phyloP scores from a whole-genome alignment of 148 eudicot genomes.

The Rhododendron henanense region DNA sequence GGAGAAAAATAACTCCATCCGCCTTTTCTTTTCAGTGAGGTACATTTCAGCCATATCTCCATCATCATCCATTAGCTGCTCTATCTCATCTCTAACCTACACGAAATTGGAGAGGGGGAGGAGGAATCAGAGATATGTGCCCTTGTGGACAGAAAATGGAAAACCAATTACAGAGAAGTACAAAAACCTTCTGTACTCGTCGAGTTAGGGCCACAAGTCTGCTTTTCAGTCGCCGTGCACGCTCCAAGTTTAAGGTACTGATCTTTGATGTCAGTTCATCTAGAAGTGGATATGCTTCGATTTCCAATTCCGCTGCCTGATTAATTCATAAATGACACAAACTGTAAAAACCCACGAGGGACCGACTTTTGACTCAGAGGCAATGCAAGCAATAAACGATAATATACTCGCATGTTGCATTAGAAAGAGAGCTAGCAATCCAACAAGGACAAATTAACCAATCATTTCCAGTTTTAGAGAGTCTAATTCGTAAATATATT shows the following conservation, averaged over 20 bases:
- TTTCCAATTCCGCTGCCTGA: constrained; percentile 90
- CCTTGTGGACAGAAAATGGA: constrained; percentile 2
- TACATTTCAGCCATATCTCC: constrained; percentile 99
- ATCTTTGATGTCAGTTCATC: constrained; percentile 96
- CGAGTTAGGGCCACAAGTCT: constrained; percentile 90
- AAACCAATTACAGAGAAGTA: neutral
- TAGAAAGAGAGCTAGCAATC: neutral
- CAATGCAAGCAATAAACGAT: neutral
- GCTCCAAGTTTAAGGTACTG: constrained; percentile 87
- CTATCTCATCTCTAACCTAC: constrained; percentile 98
- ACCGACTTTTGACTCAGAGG: neutral
- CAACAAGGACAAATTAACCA: neutral
- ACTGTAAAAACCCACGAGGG: neutral
- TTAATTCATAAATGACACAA: constrained; percentile 8
- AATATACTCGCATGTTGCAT: neutral
- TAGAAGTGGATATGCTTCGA: constrained; percentile 95
- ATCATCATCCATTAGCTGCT: constrained; percentile 99
- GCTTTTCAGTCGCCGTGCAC: constrained; percentile 90
- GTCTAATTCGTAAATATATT: neutral
- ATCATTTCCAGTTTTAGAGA: neutral
- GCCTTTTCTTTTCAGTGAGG: constrained; percentile 86
- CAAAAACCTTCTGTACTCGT: constrained; percentile 86
- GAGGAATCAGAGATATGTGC: neutral
- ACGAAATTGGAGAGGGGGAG: neutral
- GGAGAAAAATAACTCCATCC: constrained; percentile 63